Conservation (phyloP, 2,329 filamentous ascomycete genomes). For the Akanthomyces lecanii region DNA sequence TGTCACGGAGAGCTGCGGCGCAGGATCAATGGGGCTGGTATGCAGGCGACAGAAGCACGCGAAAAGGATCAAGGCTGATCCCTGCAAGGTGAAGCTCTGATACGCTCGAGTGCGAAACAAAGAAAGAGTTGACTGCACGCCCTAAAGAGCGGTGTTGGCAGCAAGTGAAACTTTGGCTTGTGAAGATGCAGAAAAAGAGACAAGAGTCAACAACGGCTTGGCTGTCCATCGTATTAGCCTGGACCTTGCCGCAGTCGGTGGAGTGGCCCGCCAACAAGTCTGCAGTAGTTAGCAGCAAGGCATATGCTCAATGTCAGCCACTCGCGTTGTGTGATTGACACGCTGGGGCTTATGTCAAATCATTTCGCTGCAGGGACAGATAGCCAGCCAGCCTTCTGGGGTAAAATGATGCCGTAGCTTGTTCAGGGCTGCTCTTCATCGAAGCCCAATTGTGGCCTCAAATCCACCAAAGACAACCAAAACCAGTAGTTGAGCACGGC, state of each 20-base stretch:
- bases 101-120: conserved; percentile 1
- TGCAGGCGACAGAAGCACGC: neutral
- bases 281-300: neutral
- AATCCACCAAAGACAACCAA: conserved; percentile 6
- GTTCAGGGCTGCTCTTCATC: neutral
- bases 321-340: neutral
- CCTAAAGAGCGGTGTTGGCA: conserved; percentile 16
- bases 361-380: neutral
- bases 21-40: neutral
- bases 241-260: conserved; percentile 3
- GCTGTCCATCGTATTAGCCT: neutral
- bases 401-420: neutral
- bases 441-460: neutral
- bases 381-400: neutral
- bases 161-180: conserved; percentile 15
- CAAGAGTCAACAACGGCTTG: conserved; percentile 16
- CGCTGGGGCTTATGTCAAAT: too few relatives aligned
- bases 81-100: neutral
- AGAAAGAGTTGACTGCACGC: neutral
- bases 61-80: neutral
- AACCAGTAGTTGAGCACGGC: neutral
- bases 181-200: conserved; percentile 11
- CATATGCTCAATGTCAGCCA: neutral
- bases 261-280: neutral
- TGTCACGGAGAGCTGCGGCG: neutral